These are phyloP conservation scores for Adenanthera pavonina DNA, from an alignment of 306 rosid genomes.

Conservation along the genomic window DNA sequence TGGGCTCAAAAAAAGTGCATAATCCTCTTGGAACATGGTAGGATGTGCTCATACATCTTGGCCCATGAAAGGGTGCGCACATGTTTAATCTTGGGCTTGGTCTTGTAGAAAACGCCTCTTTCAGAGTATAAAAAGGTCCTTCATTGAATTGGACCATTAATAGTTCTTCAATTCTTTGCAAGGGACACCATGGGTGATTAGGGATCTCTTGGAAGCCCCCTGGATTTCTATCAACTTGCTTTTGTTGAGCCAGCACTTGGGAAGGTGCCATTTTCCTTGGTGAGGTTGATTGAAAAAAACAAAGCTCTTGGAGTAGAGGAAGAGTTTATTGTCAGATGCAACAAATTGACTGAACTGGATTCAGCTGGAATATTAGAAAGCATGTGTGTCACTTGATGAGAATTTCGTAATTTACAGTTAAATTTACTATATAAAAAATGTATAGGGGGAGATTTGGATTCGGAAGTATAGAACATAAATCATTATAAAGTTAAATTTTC, in stretches of 20 bases:
- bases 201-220: too few relatives aligned
- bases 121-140: too few relatives aligned
- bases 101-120: too few relatives aligned
- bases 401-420: neutral
- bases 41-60: too few relatives aligned
- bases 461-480: neutral
- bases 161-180: too few relatives aligned
- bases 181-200: too few relatives aligned
- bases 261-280: slow-evolving; percentile 60
- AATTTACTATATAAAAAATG: slow-evolving; percentile 1
- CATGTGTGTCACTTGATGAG: slow-evolving; percentile 29
- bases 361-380: slow-evolving; percentile 46
- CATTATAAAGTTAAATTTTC: neutral
- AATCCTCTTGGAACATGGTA: too few relatives aligned
- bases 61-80: too few relatives aligned
- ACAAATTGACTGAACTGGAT: slow-evolving; percentile 51
- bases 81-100: too few relatives aligned
- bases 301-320: slow-evolving; percentile 49
- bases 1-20: too few relatives aligned
- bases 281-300: slow-evolving; percentile 71
- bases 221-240: too few relatives aligned
- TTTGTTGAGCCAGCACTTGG: slow-evolving; percentile 22
- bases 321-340: slow-evolving; percentile 42
- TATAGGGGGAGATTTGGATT: neutral
- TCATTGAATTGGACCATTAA: too few relatives aligned